A percentile compares a stretch with the other conserved stretches of the same genome.
Conservation (phyloP, 2,329 filamentous ascomycete species). For the Pseudogymnoascus sp. region DNA sequence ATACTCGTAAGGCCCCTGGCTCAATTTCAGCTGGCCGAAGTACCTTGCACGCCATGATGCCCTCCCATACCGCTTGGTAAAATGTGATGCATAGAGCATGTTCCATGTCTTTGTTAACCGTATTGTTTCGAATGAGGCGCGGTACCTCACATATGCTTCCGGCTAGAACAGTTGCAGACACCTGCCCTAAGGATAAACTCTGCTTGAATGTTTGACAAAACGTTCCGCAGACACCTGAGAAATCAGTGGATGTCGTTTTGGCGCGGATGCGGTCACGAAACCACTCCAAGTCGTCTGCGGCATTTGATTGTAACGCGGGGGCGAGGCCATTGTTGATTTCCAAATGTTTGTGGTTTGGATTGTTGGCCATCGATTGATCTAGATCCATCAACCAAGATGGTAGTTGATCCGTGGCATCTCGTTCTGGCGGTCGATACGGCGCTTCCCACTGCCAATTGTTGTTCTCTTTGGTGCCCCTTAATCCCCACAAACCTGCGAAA, state of each 20-base stretch:
- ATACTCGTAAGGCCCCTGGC: constrained; percentile 11
- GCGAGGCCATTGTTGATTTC: neutral
- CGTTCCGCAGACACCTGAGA: constrained; percentile 12
- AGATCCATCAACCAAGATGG: constrained; percentile 20
- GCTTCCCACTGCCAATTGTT: constrained; percentile 27
- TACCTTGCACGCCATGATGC: constrained; percentile 21
- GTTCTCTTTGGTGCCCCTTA: constrained; percentile 20
- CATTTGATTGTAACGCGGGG: neutral
- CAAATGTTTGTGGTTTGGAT: neutral
- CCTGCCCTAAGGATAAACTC: constrained; percentile 19
- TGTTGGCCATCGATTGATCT: neutral
- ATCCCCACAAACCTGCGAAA: constrained; percentile 17
- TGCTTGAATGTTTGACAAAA: constrained; percentile 21
- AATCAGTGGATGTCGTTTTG: neutral
- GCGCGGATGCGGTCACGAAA: neutral
- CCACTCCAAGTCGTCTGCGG: neutral
- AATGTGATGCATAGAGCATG: constrained; percentile 15
- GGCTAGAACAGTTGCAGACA: constrained; percentile 15
- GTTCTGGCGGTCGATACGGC: constrained; percentile 16
- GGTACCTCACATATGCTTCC: constrained; percentile 12
- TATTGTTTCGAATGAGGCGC: constrained; percentile 5
- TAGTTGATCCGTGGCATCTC: constrained; percentile 8
- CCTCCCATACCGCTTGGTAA: constrained; percentile 23
- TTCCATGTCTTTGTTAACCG: neutral
- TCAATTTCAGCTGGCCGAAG: constrained; percentile 17